phyloP scores from a whole-genome alignment of 139 green algal species.

The Mesotaenium endlicherianum region DNA sequence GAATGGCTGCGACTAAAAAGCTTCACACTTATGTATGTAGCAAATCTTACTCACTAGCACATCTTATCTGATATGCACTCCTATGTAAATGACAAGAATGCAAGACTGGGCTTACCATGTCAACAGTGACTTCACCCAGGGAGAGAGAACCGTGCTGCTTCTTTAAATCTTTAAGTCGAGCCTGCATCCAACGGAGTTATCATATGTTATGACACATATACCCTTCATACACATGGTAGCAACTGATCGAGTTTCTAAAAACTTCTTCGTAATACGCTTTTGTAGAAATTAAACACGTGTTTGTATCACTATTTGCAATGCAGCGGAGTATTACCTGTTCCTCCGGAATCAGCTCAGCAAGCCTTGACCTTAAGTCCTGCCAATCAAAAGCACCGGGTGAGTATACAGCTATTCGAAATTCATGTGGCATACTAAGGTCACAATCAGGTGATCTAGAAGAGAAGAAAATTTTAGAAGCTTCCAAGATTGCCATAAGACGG shows the following conservation, averaged over 20 bases:
- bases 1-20: constrained; percentile 24
- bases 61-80: neutral
- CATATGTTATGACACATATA: neutral
- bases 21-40: constrained; percentile 16
- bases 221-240: neutral
- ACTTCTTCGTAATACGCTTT: neutral
- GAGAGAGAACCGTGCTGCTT: constrained; percentile 68
- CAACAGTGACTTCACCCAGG: constrained; percentile 79
- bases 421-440: no score
- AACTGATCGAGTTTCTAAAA: neutral
- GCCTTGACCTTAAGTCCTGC: constrained; percentile 27
- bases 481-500: no score
- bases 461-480: no score
- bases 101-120: constrained; percentile 39
- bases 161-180: constrained; percentile 82
- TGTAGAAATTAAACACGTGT: neutral
- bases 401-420: neutral
- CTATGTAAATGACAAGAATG: neutral
- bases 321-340: constrained; percentile 37
- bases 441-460: no score
- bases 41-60: neutral
- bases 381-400: neutral
- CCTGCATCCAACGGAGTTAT: constrained; percentile 59
- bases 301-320: constrained; percentile 5
- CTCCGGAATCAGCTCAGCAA: constrained; percentile 39